Evolutionary conservation across 805 yeast species (phyloP).

Genomic region (Yamadazyma insecticola): DNA sequence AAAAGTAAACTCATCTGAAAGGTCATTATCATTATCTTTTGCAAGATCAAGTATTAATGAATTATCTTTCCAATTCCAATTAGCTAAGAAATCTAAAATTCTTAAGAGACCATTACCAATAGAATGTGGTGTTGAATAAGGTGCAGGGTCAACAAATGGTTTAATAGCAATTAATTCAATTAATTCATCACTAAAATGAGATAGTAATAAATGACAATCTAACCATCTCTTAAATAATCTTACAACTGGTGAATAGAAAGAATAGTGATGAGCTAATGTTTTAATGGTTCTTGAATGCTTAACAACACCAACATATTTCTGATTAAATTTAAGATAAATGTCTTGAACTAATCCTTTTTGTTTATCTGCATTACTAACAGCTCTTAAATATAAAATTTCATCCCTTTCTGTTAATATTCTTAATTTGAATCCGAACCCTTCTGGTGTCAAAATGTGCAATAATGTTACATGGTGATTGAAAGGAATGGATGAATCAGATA

Average conservation of each 20-base stretch:
- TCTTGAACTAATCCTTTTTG: slow-evolving; percentile 58
- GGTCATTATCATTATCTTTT: slow-evolving; percentile 21
- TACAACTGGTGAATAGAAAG: slow-evolving; percentile 72
- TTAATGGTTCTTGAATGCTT: slow-evolving; percentile 80
- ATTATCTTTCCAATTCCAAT: slow-evolving; percentile 94
- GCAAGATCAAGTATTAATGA: slow-evolving; percentile 77
- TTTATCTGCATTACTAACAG: slow-evolving; percentile 60
- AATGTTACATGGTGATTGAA: slow-evolving; percentile 55
- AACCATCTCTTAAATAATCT: slow-evolving; percentile 88
- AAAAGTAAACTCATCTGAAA: slow-evolving; percentile 19
- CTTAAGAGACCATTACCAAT: slow-evolving; percentile 79
- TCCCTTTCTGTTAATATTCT: slow-evolving; percentile 82
- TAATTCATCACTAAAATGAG: slow-evolving; percentile 72
- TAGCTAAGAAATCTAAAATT: slow-evolving; percentile 61
- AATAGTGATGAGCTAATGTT: slow-evolving; percentile 65
- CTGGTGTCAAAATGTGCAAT: slow-evolving; percentile 72
- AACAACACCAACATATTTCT: slow-evolving; percentile 59
- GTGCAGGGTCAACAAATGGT: slow-evolving; percentile 82
- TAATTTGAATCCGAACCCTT: slow-evolving; percentile 81
- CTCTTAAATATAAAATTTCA: slow-evolving; percentile 66
- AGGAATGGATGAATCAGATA: slow-evolving; percentile 64
- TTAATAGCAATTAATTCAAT: slow-evolving; percentile 78
- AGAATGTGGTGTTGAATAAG: slow-evolving; percentile 77
- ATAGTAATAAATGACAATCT: slow-evolving; percentile 69
- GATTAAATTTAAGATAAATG: slow-evolving; percentile 59